Base-by-base conservation (phyloP, 176 grass and related monocot genomes). In the Carex myosuroides region DNA sequence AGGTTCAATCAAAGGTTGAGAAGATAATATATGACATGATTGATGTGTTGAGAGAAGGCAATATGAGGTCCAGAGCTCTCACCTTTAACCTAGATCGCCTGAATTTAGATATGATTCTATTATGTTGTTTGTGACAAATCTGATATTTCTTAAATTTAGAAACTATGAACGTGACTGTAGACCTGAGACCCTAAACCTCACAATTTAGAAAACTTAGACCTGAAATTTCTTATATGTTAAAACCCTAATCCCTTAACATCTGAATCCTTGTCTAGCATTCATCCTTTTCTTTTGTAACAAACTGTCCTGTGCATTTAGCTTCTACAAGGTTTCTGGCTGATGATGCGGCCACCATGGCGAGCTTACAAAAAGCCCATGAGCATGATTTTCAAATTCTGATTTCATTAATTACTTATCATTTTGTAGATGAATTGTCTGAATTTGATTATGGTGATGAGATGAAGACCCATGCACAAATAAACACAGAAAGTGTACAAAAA, bases 1-100 rank as follows among this genome's bases (percentile, higher is more conserved):
- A 94, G 94, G 87, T 94, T 83, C 70, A 90, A 37, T 85, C 90
- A 7, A 91, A 90, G 42, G 90, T 86, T 24, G 64, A 79, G 30
- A 91, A 94, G 85, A 97, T 89, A 82, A 81, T 94, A 68, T 97
- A 97, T 4, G 84, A 97, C 80, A 94, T 94, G 94, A 97, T 97
- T 44, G 95, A 97, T 84, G 92, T 94, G 48, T 77, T 94, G 82
- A 86, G 81, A 68, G 92, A 94, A 72, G 92, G 92, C 53, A 91
- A 83, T 84, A 94, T 97, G 92, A 9, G 29, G 33, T 69, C 33
- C 12, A 41, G 39, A 39, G 14, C 32, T 41, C 35, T n/a, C 33
- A n/a, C 16, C 33, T 18, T 8, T 41, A 8, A 41, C 33, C 6
- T 39, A 5, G 66, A n/a, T 39, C 0, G 33, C 41, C 33, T 81